Evolutionary conservation across 208 protist genomes (phyloP).

Genomic region (Trypanosomatidae sp.): DNA sequence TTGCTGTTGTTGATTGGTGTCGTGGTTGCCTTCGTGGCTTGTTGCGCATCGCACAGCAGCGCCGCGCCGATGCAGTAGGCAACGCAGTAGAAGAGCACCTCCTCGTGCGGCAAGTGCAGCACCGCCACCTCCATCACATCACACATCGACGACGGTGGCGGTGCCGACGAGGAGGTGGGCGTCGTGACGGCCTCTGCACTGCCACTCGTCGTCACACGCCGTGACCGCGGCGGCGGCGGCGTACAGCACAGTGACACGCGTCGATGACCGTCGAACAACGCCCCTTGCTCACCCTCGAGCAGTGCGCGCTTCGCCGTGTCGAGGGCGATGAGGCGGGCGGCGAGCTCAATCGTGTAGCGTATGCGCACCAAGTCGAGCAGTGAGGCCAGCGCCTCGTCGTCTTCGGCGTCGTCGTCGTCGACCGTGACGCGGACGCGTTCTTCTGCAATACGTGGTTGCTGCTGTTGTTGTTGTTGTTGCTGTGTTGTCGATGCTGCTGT

Average conservation of each 20-base stretch:
- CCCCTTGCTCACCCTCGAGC: slow-evolving; percentile 26
- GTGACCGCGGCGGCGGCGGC: no score
- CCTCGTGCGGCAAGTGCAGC: slow-evolving; percentile 28
- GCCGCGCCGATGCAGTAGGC: slow-evolving; percentile 42
- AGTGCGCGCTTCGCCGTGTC: slow-evolving; percentile 25
- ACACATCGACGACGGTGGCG: no score
- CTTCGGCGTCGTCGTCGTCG: no score
- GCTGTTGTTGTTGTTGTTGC: no score
- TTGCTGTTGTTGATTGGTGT: background rate
- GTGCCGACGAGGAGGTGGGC: no score
- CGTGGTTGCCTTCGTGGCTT: background rate
- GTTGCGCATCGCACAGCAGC: slow-evolving; percentile 17
- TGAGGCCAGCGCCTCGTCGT: no score
- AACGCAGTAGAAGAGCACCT: slow-evolving; percentile 48
- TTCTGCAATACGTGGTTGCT: no score
- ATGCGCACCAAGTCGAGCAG: slow-evolving; percentile 38
- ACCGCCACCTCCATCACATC: no score
- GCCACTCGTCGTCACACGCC: no score
- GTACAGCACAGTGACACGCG: no score
- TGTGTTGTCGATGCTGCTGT: no score
- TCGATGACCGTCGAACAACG: slow-evolving; percentile 35
- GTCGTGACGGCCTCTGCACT: background rate
- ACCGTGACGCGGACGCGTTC: no score
- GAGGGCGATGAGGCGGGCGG: slow-evolving; percentile 28
- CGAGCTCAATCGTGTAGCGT: slow-evolving; percentile 42